Evolutionary conservation across 2,329 filamentous ascomycete species (phyloP), one percentile per base, ranked within the genome.

Genomic region (Fusarium solani-melongenae): DNA sequence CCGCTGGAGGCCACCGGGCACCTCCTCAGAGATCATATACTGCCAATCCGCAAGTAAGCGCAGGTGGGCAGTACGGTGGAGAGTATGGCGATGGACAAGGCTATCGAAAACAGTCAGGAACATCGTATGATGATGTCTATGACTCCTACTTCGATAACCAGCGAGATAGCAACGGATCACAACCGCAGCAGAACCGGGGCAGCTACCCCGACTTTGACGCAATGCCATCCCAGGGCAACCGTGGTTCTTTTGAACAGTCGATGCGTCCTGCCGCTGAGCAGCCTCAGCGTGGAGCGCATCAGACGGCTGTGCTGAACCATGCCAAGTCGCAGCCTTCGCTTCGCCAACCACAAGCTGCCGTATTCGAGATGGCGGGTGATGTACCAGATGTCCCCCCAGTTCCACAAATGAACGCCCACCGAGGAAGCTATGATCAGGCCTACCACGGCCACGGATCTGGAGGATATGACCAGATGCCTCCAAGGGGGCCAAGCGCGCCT

Each of bases 361-460:
- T 93, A 1, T 94, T 94, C 74, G 93, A 94, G 77, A 92, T 95
- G 88, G 91, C 89, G 2, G 87, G 84, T 29, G 91, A 93, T 74
- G 85, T 86, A 22, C 90, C 89, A 24, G 84, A 86, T 4, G 82
- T 91, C 33, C 90, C 91, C 12, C 85, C 83, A 44, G 83, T 86
- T 78, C 87, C 82, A 17, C 59, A 62, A 14, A 63, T 68, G 41
- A 62, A 79, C 67, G 68, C 79, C 27, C 81, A 81, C 55, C 80
- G 76, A 22, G 74, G 77, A 55, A 73, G 72, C 20, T 79, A 82
- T 49, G 76, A 77, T 53, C 72, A 78, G 58, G 64, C 66, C 29
- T 74, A 76, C 27, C 44, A 49, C 14, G 22, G 44, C 44, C 44
- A 70, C 51, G 72, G 67, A 14, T 58, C 70, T 33, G 72, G 71